phyloP scores from a whole-genome alignment of 2,329 filamentous ascomycete genomes.

The Xenosphaeropsis pyriputrescens region DNA sequence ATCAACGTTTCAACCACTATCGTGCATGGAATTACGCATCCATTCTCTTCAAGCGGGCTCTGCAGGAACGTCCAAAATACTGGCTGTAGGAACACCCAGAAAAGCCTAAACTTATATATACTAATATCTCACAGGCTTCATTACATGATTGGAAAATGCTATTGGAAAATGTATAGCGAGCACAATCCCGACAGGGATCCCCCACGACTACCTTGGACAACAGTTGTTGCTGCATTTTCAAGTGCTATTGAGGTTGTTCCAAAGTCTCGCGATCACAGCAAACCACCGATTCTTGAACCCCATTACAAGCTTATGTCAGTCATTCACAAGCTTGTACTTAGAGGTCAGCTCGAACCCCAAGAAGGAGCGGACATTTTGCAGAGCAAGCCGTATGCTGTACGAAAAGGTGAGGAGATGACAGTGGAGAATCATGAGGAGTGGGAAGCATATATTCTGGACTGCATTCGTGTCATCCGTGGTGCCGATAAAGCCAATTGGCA shows the following conservation, averaged over 20 bases:
- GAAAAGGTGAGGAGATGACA: slow-evolving; percentile 14
- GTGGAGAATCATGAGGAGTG: slow-evolving; percentile 29
- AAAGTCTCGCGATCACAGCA: slow-evolving; percentile 39
- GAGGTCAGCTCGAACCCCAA: slow-evolving; percentile 9
- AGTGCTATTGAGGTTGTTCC: slow-evolving; percentile 47
- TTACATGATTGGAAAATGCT: slow-evolving; percentile 56
- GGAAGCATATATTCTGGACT: slow-evolving; percentile 41
- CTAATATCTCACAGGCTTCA: slow-evolving; percentile 29
- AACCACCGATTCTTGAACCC: slow-evolving; percentile 55
- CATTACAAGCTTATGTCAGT: slow-evolving; percentile 58
- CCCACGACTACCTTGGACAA: slow-evolving; percentile 8
- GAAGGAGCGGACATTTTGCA: slow-evolving; percentile 19
- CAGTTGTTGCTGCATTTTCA: slow-evolving; percentile 40
- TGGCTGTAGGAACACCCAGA: slow-evolving; percentile 38
- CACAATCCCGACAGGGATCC: slow-evolving; percentile 23
- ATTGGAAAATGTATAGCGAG: slow-evolving; percentile 54
- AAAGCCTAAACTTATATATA: neutral
- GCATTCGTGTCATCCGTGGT: slow-evolving; percentile 13
- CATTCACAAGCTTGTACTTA: slow-evolving; percentile 47
- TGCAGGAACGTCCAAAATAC: slow-evolving; percentile 39
- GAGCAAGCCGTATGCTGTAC: slow-evolving; percentile 14
- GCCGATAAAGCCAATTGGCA: slow-evolving; percentile 65
- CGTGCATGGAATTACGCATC: slow-evolving; percentile 51
- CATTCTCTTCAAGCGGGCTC: slow-evolving; percentile 42
- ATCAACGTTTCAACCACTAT: slow-evolving; percentile 40